A percentile compares a stretch with the other conserved stretches of the same genome.
These are phyloP conservation scores for Fusarium austroafricanum DNA, from an alignment of 2,329 filamentous ascomycete genomes.

Conservation along the genomic window DNA sequence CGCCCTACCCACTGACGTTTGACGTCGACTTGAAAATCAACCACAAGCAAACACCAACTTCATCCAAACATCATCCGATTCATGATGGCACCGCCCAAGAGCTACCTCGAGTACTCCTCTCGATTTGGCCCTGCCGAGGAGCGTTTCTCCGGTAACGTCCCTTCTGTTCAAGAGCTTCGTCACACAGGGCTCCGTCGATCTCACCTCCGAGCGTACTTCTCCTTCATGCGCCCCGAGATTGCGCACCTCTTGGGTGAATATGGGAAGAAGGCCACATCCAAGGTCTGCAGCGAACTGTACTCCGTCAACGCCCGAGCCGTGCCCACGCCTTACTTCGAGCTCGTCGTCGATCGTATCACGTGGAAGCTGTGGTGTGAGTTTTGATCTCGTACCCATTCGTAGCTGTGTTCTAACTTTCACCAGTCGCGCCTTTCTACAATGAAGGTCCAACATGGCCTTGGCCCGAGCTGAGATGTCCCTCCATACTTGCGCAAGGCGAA, in stretches of 20 bases:
- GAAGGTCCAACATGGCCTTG: slow-evolving; percentile 8
- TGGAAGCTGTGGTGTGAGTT: not conserved
- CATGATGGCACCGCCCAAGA: not conserved
- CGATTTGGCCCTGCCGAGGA: not conserved
- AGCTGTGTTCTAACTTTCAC: not conserved
- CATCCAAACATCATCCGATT: not conserved
- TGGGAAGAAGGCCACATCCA: not conserved
- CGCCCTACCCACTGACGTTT: too few species aligned
- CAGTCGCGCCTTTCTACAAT: not conserved
- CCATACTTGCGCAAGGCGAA: not conserved
- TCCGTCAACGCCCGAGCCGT: not conserved
- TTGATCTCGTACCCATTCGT: not conserved
- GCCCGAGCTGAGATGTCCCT: not conserved
- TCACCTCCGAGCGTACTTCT: not conserved
- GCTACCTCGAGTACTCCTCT: slow-evolving; percentile 3
- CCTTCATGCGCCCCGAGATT: slow-evolving; percentile 4
- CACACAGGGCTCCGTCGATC: not conserved
- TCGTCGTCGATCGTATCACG: not conserved
- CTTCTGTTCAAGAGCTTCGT: not conserved
- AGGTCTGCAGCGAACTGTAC: not conserved
- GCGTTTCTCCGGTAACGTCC: not conserved
- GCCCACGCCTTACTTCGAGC: not conserved
- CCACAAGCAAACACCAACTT: too few species aligned
- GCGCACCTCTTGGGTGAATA: not conserved
- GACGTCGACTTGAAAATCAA: too few species aligned